A percentile compares a stretch with the other conserved stretches of the same genome.
These are phyloP conservation scores for Sordariomycetes sp. DNA, from an alignment of 2,329 filamentous ascomycete species.

Conservation along the genomic window DNA sequence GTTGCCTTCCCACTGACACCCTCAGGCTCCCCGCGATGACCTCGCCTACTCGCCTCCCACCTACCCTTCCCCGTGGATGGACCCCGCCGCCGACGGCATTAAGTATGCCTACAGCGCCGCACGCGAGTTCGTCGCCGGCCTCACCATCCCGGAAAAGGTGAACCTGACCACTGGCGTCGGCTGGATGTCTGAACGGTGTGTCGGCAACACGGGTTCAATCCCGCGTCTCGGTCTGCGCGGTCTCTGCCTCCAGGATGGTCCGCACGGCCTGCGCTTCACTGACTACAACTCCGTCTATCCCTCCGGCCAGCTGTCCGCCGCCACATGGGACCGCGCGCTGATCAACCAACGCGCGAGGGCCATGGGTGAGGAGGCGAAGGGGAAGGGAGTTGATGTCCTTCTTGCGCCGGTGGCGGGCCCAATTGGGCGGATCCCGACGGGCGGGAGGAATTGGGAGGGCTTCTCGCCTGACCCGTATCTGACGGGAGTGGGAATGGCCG, in stretches of 20 bases:
- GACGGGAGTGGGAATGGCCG: slow-evolving; percentile 59
- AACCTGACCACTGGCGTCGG: slow-evolving; percentile 88
- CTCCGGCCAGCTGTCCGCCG: slow-evolving; percentile 66
- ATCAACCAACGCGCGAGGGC: slow-evolving; percentile 41
- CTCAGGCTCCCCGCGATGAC: slow-evolving; percentile 1
- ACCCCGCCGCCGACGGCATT: slow-evolving; percentile 63
- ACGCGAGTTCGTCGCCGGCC: slow-evolving; percentile 65
- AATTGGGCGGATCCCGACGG: slow-evolving; percentile 32
- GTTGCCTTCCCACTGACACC: background rate
- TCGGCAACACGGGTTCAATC: slow-evolving; percentile 64
- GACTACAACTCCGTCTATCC: slow-evolving; percentile 79
- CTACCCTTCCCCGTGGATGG: slow-evolving; percentile 84
- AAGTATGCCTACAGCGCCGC: slow-evolving; percentile 66
- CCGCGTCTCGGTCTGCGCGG: slow-evolving; percentile 59
- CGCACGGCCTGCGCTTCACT: slow-evolving; percentile 64
- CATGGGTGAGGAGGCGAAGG: slow-evolving; percentile 53
- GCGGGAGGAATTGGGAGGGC: slow-evolving; percentile 54
- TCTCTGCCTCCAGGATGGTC: slow-evolving; percentile 81
- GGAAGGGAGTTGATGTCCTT: slow-evolving; percentile 67
- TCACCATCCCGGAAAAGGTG: slow-evolving; percentile 83
- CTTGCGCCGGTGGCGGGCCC: slow-evolving; percentile 41
- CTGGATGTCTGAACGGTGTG: slow-evolving; percentile 61
- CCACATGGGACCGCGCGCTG: slow-evolving; percentile 68
- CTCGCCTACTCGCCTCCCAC: slow-evolving; percentile 42
- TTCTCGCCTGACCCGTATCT: slow-evolving; percentile 64